These are phyloP conservation scores for Rhodotorula sp. DNA, from an alignment of 1,284 basidiomycete genomes.

Conservation along the genomic window DNA sequence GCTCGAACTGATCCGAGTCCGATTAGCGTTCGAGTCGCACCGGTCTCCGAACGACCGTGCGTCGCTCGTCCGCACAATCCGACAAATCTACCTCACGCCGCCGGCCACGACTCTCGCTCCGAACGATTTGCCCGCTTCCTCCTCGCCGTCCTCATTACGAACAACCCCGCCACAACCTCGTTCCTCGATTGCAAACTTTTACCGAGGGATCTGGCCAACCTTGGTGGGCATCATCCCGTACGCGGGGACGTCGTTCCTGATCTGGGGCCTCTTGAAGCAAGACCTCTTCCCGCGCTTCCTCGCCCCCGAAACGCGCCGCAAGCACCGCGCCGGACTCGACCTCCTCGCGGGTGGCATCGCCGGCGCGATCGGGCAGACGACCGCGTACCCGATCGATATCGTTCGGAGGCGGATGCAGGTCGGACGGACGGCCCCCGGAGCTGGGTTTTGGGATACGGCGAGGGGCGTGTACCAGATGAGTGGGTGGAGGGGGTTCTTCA, in stretches of 20 bases:
- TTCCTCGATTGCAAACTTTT: slow-evolving; percentile 76
- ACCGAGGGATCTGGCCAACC: slow-evolving; percentile 93
- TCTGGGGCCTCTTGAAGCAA: slow-evolving; percentile 79
- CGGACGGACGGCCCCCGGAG: slow-evolving; percentile 60
- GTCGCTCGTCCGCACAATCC: slow-evolving; percentile 63
- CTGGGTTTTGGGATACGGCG: slow-evolving; percentile 75
- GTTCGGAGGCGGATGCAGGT: slow-evolving; percentile 93
- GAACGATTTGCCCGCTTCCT: slow-evolving; percentile 35
- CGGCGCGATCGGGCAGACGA: slow-evolving; percentile 83
- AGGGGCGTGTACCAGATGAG: slow-evolving; percentile 63
- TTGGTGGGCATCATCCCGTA: slow-evolving; percentile 92
- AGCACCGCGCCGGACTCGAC: slow-evolving; percentile 56
- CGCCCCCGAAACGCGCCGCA: slow-evolving; percentile 1
- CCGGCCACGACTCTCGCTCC: slow-evolving; percentile 42
- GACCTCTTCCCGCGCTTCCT: slow-evolving; percentile 56
- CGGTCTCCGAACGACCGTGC: slow-evolving; percentile 53
- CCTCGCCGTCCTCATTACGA: slow-evolving; percentile 30
- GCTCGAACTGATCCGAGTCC: slow-evolving; percentile 89
- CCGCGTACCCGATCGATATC: slow-evolving; percentile 95
- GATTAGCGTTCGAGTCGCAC: slow-evolving; percentile 69
- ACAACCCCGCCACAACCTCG: slow-evolving; percentile 31
- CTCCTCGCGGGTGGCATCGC: slow-evolving; percentile 85
- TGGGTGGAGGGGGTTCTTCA: slow-evolving; percentile 87
- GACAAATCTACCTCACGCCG: slow-evolving; percentile 69
- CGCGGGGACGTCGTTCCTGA: slow-evolving; percentile 91